phyloP scores from a whole-genome alignment of 2,329 filamentous ascomycete genomes.

The Aspergillus sp. region DNA sequence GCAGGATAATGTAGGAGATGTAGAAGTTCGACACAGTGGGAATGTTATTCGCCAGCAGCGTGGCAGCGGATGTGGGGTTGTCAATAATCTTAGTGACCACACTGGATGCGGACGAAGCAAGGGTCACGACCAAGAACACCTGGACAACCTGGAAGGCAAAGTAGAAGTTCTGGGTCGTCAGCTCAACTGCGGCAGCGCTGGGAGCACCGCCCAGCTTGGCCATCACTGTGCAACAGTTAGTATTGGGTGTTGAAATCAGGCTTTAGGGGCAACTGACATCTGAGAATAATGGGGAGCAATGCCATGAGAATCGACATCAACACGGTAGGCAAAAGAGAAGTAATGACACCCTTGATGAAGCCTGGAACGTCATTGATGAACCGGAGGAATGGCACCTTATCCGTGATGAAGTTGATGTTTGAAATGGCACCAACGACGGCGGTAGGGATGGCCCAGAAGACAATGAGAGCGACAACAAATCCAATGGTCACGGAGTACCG shows the following conservation, averaged over 20 bases:
- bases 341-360: conserved; percentile 75
- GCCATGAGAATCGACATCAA: conserved; percentile 81
- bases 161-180: conserved; percentile 88
- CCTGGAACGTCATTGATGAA: conserved; percentile 72
- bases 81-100: conserved; percentile 62
- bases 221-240: conserved; percentile 51
- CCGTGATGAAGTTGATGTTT: conserved; percentile 69
- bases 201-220: conserved; percentile 79
- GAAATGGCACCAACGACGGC: conserved; percentile 81
- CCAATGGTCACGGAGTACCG: conserved; percentile 66
- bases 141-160: conserved; percentile 73
- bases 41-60: conserved; percentile 68
- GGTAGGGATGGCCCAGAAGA: conserved; percentile 81
- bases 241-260: not conserved
- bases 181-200: conserved; percentile 73
- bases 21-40: conserved; percentile 92
- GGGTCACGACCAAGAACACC: conserved; percentile 82
- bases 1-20: conserved; percentile 89
- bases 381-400: conserved; percentile 63
- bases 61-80: conserved; percentile 60
- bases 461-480: conserved; percentile 73
- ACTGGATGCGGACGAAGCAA: conserved; percentile 75
- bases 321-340: conserved; percentile 77
- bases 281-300: conserved; percentile 76
- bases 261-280: conserved; percentile 51